Percentiles rank a stretch among this genome's conserved stretches.
phyloP scores from a whole-genome alignment of 768 basidiomycete genomes.

The Hemileccinum rubropunctum region DNA sequence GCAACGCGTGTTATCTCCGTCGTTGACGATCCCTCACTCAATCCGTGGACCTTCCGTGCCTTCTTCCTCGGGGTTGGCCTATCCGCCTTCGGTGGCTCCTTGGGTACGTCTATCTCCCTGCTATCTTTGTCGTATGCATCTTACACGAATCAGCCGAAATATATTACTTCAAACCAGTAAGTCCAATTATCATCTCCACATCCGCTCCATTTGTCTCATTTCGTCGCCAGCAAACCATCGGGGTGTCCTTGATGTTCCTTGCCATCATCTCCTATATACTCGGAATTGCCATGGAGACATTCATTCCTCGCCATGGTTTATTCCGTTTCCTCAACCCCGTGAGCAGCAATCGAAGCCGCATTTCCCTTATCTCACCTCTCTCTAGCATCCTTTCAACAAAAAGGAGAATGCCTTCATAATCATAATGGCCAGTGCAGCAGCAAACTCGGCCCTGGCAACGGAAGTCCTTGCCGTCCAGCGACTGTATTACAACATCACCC shows the following conservation, averaged over 20 bases:
- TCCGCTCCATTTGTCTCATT: conserved; percentile 1
- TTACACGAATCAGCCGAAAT: conserved; percentile 42
- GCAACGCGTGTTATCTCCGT: conserved; percentile 38
- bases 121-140: background rate
- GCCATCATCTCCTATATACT: conserved; percentile 49
- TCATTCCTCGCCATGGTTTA: conserved; percentile 45
- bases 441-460: conserved; percentile 51
- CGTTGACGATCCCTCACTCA: conserved; percentile 19
- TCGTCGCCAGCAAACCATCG: conserved; percentile 44
- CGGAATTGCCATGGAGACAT: conserved; percentile 42
- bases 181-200: background rate
- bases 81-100: conserved; percentile 48
- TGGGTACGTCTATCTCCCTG: conserved; percentile 34
- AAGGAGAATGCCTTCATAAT: conserved; percentile 58
- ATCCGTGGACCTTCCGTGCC: conserved; percentile 39
- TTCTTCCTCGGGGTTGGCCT: conserved; percentile 55
- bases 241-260: conserved; percentile 53
- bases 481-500: conserved; percentile 50
- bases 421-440: conserved; percentile 56
- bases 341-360: background rate
- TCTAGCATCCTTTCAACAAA: conserved; percentile 54
- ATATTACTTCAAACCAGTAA: conserved; percentile 59
- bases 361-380: background rate
- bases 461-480: conserved; percentile 55
- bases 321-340: conserved; percentile 54